Base-by-base conservation (phyloP, 2,329 filamentous ascomycete species). In the Penicillium paneum region DNA sequence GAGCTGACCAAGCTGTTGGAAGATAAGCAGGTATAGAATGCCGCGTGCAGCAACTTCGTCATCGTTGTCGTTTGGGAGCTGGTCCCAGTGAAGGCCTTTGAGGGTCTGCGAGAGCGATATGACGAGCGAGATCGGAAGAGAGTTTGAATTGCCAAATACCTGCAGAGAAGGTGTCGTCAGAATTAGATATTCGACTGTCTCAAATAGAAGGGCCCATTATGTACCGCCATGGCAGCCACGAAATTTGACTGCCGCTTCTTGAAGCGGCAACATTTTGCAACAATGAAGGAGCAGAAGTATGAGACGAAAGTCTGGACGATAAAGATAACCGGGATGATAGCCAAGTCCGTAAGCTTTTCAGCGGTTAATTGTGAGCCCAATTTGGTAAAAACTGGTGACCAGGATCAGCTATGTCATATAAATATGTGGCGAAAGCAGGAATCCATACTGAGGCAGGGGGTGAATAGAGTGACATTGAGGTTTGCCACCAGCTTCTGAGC, bases 121-220 rank as follows among this genome's bases (percentile, higher is more conserved):
- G 58, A 99, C 91, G 52, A 99, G 85, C 0, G 94, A 99, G 58
- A 99, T 97, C 0, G 94, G 94, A 19, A 99, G 82, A 17, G 94
- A 97, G 75, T 99, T 99, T 32, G 93, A 97, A 73, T 99, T 99
- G 65, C 93, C 94, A 72, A 99, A 99, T 45, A 97, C 84, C 83
- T 86, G 58, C 17, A 19, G 34, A 29, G 17, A 36, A 28, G 43
- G 26, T 35, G 13, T 54, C 8, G 50, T 47, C 21, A 44, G 46
- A 17, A 36, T 21, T 10, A 5, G 17, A 41, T 24, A 17, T 19
- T 42, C 13, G 4, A 29, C 13, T n/a, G 17, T 8, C 38, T 32
- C 26, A 28, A 35, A 34, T 13, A 10, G 10, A 8, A 43, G 11
- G 7, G 13, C 11, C 0, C 8, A 19, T 36, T 26, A 74, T 80